A percentile compares a stretch with the other conserved stretches of the same genome.
Conservation (phyloP, 192 early-diverging fungal species). For the Backusella australiensis region DNA sequence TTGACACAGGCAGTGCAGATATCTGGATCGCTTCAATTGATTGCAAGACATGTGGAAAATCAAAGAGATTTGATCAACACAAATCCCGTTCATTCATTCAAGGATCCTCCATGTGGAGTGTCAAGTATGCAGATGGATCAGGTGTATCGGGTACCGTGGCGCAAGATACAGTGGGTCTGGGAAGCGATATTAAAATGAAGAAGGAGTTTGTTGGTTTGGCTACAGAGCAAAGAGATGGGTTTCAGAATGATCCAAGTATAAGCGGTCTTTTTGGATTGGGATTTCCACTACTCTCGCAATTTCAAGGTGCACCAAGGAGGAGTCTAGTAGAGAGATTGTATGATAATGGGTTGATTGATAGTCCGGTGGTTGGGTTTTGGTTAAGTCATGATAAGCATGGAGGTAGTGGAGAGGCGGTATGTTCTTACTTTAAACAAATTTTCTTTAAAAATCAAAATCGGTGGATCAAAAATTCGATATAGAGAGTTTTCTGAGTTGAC, state of each 20-base stretch:
- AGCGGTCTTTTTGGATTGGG: conserved; percentile 69
- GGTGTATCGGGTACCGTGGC: conserved; percentile 33
- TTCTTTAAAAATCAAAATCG: background rate
- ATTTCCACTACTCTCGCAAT: conserved; percentile 39
- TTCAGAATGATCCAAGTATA: conserved; percentile 49
- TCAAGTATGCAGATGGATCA: conserved; percentile 48
- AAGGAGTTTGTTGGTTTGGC: conserved; percentile 63
- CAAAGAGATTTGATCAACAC: conserved; percentile 24
- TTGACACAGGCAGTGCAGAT: conserved; percentile 74
- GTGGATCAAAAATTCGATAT: background rate
- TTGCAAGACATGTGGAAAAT: conserved; percentile 27
- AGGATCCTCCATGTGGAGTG: conserved; percentile 26
- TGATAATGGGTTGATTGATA: conserved; percentile 11
- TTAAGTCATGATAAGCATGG: conserved; percentile 36
- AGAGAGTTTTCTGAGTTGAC: too few species aligned
- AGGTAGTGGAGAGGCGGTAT: conserved; percentile 43
- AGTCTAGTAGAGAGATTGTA: conserved; percentile 19
- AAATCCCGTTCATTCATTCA: conserved; percentile 24
- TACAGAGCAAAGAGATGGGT: conserved; percentile 51
- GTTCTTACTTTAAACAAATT: background rate
- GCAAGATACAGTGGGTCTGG: conserved; percentile 53
- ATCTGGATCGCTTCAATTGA: conserved; percentile 54
- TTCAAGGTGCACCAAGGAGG: background rate
- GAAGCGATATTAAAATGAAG: conserved; percentile 44
- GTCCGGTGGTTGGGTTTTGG: conserved; percentile 27